phyloP scores from a whole-genome alignment of 305 asterid species.

The Solanum hybrid region DNA sequence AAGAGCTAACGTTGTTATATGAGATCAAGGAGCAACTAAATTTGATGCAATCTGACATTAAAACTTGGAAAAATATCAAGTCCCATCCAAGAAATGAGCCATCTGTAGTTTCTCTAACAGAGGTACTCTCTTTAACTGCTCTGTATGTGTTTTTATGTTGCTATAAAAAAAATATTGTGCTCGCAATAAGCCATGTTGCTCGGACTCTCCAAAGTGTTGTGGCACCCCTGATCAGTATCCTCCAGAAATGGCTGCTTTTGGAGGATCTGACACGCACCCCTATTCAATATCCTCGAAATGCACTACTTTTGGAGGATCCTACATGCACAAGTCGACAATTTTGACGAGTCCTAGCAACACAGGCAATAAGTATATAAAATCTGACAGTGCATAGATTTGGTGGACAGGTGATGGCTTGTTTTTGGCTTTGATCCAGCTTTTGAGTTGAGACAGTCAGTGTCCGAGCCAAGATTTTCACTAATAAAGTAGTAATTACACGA shows the following conservation, averaged over 20 bases:
- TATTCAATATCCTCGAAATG: not conserved
- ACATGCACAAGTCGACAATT: not conserved
- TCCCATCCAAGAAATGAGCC: conserved; percentile 16
- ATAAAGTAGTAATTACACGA: not conserved
- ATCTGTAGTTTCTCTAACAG: conserved; percentile 28
- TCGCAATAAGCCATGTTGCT: not conserved
- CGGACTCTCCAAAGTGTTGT: not conserved
- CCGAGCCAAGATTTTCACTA: not conserved
- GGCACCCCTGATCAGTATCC: not conserved
- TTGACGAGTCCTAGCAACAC: not conserved
- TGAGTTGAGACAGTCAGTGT: not conserved
- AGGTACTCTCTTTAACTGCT: conserved; percentile 25
- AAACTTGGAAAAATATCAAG: conserved; percentile 29
- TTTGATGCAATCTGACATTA: conserved; percentile 41
- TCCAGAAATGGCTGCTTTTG: not conserved
- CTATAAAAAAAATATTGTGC: not conserved
- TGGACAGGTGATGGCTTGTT: conserved; percentile 63
- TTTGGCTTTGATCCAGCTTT: conserved; percentile 52
- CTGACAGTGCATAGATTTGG: not conserved
- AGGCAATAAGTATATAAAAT: not conserved
- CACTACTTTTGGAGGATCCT: not conserved
- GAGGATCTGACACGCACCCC: not conserved
- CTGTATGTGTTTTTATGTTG: not conserved
- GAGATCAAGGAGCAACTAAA: conserved; percentile 50
- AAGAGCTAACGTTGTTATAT: conserved; percentile 45